Percentiles rank a stretch among this genome's conserved stretches.
Conservation (phyloP, 768 basidiomycete species). For the Paxillus rubicundulus region DNA sequence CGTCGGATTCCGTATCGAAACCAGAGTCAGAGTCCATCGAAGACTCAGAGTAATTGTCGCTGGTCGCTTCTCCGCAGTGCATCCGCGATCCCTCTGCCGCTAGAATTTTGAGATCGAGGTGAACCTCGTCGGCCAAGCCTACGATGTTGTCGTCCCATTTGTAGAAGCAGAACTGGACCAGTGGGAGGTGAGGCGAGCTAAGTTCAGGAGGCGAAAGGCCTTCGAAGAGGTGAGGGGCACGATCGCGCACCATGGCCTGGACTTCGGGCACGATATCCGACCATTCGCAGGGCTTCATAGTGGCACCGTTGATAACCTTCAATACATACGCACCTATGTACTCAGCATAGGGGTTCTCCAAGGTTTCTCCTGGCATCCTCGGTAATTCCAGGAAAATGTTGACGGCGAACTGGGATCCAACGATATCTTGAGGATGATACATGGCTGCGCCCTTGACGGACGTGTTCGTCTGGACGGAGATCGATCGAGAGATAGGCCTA, state of each 20-base stretch:
- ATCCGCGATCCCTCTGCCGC: neutral
- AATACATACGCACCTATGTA: conserved; percentile 30
- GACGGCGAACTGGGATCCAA: conserved; percentile 20
- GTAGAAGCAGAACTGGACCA: conserved; percentile 15
- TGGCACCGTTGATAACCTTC: neutral
- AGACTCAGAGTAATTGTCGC: neutral
- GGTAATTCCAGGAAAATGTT: conserved; percentile 23
- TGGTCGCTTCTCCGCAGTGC: neutral
- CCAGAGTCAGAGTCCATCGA: neutral
- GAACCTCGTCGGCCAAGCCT: conserved; percentile 9
- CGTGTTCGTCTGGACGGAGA: neutral
- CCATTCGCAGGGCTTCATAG: conserved; percentile 5
- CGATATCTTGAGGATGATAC: conserved; percentile 16
- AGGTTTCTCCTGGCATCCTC: neutral
- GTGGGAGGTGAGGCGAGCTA: conserved; percentile 4
- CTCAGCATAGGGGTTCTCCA: conserved; percentile 2
- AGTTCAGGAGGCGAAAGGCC: neutral
- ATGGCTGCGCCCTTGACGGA: neutral
- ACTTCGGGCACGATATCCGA: conserved; percentile 1
- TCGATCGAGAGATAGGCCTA: conserved; percentile 1
- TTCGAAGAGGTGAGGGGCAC: neutral
- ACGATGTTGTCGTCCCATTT: conserved; percentile 21
- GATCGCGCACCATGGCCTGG: conserved; percentile 4
- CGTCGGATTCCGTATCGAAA: neutral
- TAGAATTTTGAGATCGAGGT: neutral